Base-by-base conservation (phyloP, 208 protist species). In the Acanthamoeba lenticulata region DNA sequence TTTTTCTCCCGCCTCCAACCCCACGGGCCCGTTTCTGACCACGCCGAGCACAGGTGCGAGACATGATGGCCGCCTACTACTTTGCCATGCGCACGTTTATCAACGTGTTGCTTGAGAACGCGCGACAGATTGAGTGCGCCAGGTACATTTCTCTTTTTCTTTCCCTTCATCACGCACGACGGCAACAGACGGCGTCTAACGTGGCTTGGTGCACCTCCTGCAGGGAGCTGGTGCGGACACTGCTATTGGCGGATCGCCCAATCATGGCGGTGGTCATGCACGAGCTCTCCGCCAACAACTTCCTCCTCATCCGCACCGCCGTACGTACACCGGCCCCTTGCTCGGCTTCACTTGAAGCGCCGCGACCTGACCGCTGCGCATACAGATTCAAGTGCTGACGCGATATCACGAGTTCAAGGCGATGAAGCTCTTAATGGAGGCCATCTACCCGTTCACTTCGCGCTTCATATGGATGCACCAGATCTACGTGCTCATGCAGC, bases 51-150 rank as follows among this genome's bases (percentile, higher is more conserved):
- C n/a, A 83, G 72, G 72, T 83, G 40, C 2, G 21, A 19, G 72
- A 83, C 40, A 83, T 83, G 72, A 83, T 83, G 72, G 34, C 72
- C 21, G 72, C 72, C 2, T 49, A 52, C 72, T 83, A 83, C 42
- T 34, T 49, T 19, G 45, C 72, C 27, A 34, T 83, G 72, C 72
- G 72, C 11, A 83, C 40, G 40, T 83, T 83, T 6, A 83, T 49
- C 34, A n/a, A 83, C 29, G 34, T 44, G 21, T 21, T 83, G 72
- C 72, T 83, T 1, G 72, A 83, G 4, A 83, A 49, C 40, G 15
- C 72, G 11, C 72, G 40, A 49, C 72, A 83, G 29, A 52, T 83
- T 13, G 72, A 83, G 27, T 49, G 21, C 29, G 72, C 72, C 72
- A 21, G 72, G 72, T 83, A 32, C 65, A 44, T 72, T 60, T 21